A percentile compares a stretch with the other conserved stretches of the same genome.
phyloP scores from a whole-genome alignment of 441 rosid species.

The Isatis lusitanica region DNA sequence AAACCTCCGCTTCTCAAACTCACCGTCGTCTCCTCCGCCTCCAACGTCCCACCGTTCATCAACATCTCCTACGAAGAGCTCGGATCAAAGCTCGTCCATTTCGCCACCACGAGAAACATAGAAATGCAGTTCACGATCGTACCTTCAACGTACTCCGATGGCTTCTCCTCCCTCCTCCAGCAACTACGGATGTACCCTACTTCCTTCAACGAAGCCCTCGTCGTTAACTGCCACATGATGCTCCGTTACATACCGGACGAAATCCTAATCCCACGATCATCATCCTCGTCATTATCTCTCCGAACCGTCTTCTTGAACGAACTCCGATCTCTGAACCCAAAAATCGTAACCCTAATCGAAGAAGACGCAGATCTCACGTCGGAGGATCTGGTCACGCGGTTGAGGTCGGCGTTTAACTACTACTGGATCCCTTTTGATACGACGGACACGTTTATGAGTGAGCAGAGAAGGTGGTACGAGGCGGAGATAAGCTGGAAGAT shows the following conservation, averaged over 20 bases:
- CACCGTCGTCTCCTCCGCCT: slow-evolving; percentile 57
- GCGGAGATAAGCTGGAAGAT: slow-evolving; percentile 79
- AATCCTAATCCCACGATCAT: slow-evolving; percentile 34
- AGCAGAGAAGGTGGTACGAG: slow-evolving; percentile 81
- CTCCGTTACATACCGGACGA: slow-evolving; percentile 80
- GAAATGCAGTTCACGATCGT: slow-evolving; percentile 55
- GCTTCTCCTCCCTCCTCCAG: slow-evolving; percentile 70
- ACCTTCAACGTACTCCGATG: slow-evolving; percentile 60
- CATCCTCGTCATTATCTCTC: slow-evolving; percentile 31
- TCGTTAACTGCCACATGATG: slow-evolving; percentile 86
- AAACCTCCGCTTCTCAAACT: slow-evolving; percentile 71
- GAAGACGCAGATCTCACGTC: slow-evolving; percentile 86
- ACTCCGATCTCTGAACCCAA: slow-evolving; percentile 64
- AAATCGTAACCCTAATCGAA: slow-evolving; percentile 63
- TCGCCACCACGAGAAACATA: slow-evolving; percentile 71
- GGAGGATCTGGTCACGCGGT: slow-evolving; percentile 48
- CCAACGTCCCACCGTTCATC: slow-evolving; percentile 46
- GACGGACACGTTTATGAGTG: slow-evolving; percentile 69
- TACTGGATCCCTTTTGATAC: slow-evolving; percentile 88
- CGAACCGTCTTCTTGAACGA: slow-evolving; percentile 61
- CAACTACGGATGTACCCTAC: slow-evolving; percentile 44
- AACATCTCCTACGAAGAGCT: slow-evolving; percentile 65
- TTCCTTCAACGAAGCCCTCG: slow-evolving; percentile 62
- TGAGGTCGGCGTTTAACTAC: slow-evolving; percentile 77
- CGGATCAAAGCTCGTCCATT: slow-evolving; percentile 63